Evolutionary conservation across 306 rosid species (phyloP).

Genomic region (Coriaria nepalensis): DNA sequence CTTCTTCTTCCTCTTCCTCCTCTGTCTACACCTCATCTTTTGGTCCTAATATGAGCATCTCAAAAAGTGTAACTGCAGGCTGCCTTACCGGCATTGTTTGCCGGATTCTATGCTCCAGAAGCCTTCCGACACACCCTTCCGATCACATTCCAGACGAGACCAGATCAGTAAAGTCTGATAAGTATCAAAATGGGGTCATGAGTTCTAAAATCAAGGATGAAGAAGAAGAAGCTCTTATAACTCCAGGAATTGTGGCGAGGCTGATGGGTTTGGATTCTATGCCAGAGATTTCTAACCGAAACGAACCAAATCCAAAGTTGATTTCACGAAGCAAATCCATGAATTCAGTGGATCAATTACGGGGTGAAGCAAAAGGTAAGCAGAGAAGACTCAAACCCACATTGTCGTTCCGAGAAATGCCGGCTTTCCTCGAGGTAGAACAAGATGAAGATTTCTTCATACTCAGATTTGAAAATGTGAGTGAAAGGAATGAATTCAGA

Average conservation of each 20-base stretch:
- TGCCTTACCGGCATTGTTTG: conserved; percentile 57
- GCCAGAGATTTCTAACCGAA: too few relatives aligned
- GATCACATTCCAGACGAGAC: conserved; percentile 35
- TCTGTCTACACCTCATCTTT: too few relatives aligned
- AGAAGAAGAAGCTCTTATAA: not conserved
- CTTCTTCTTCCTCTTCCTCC: conserved; percentile 28
- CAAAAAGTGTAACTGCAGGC: conserved; percentile 41
- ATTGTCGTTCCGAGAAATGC: conserved; percentile 42
- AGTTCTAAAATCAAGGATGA: conserved; percentile 12
- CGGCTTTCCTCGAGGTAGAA: conserved; percentile 38
- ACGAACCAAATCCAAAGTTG: conserved; percentile 6
- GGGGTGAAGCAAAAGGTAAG: not conserved
- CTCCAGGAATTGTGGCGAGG: not conserved
- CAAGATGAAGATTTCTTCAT: conserved; percentile 51
- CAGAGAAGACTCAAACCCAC: conserved; percentile 40
- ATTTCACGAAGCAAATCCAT: conserved; percentile 44
- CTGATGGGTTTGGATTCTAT: conserved; percentile 1
- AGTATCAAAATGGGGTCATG: conserved; percentile 10
- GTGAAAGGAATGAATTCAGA: conserved; percentile 16
- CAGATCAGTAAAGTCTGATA: conserved; percentile 8
- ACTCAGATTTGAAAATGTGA: conserved; percentile 44
- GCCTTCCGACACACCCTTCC: conserved; percentile 62
- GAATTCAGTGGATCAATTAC: conserved; percentile 40
- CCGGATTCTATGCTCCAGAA: conserved; percentile 55
- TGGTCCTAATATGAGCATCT: conserved; percentile 28